A percentile compares a stretch with the other conserved stretches of the same genome.
Conservation (phyloP, 2,329 filamentous ascomycete species). For the Fusarium domesticum region DNA sequence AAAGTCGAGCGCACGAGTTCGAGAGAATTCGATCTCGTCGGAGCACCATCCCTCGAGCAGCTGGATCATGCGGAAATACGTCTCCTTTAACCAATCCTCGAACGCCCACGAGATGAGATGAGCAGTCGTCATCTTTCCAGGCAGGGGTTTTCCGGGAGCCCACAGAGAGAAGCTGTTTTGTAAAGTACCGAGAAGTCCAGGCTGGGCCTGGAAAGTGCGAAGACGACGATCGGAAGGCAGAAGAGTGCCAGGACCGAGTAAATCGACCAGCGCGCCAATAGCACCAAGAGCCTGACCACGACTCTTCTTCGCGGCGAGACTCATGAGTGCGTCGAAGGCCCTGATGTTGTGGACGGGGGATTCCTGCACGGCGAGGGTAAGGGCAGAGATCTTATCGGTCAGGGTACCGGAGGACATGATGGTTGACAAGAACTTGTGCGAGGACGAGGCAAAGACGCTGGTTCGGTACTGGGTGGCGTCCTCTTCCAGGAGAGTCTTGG, state of each 20-base stretch:
- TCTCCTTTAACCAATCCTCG: slow-evolving; percentile 92
- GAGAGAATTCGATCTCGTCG: slow-evolving; percentile 92
- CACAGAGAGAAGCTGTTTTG: slow-evolving; percentile 61
- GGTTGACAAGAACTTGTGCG: slow-evolving; percentile 92
- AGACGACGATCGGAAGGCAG: slow-evolving; percentile 81
- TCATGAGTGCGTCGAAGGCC: slow-evolving; percentile 79
- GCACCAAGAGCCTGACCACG: slow-evolving; percentile 89
- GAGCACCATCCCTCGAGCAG: slow-evolving; percentile 89
- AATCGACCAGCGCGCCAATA: slow-evolving; percentile 89
- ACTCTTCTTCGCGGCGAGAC: slow-evolving; percentile 86
- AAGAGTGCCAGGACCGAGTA: slow-evolving; percentile 84
- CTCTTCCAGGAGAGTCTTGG: slow-evolving; percentile 68
- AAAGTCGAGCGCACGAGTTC: slow-evolving; percentile 83
- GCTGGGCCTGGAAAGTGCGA: slow-evolving; percentile 74
- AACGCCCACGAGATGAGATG: slow-evolving; percentile 88
- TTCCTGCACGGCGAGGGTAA: slow-evolving; percentile 92
- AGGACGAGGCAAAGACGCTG: slow-evolving; percentile 75
- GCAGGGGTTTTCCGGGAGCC: slow-evolving; percentile 67
- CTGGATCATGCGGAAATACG: slow-evolving; percentile 91
- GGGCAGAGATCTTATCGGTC: slow-evolving; percentile 91
- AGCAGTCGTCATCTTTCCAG: slow-evolving; percentile 67
- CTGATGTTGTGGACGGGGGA: slow-evolving; percentile 91
- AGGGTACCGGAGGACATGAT: slow-evolving; percentile 97
- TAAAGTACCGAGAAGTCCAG: slow-evolving; percentile 68
- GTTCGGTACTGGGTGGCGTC: slow-evolving; percentile 75